Evolutionary conservation across 352 stramenopile genomes (phyloP).

Genomic region (Pythium brassicae): DNA sequence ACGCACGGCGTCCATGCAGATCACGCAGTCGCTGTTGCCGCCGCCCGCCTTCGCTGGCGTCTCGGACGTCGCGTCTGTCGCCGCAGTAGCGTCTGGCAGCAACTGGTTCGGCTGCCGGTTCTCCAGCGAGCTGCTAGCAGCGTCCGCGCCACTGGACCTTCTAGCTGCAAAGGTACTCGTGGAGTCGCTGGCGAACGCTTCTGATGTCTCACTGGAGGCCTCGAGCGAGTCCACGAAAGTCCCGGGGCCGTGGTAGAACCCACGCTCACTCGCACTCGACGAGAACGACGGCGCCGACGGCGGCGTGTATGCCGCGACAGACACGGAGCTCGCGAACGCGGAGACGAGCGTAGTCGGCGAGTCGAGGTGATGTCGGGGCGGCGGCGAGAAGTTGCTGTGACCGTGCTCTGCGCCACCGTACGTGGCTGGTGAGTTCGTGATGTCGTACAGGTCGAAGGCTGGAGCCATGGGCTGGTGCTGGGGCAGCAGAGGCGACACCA

Average conservation of each 20-base stretch:
- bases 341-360: constrained; percentile 13
- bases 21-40: constrained; percentile 23
- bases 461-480: not conserved
- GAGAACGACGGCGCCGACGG: constrained; percentile 11
- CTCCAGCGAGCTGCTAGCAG: not conserved
- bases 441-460: not conserved
- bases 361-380: constrained; percentile 3
- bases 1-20: constrained; percentile 39
- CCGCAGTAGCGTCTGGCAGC: not conserved
- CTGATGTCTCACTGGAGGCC: not conserved
- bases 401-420: not conserved
- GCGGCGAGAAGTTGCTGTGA: constrained; percentile 6
- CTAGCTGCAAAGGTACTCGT: not conserved
- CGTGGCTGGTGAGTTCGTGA: not conserved
- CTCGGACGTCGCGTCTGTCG: not conserved
- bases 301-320: not conserved
- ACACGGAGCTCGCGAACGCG: not conserved
- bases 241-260: constrained; percentile 3
- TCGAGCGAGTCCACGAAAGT: constrained; percentile 1
- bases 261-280: not conserved
- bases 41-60: not conserved
- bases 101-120: not conserved
- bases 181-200: not conserved
- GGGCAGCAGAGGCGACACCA: not conserved
- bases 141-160: not conserved